phyloP scores from a whole-genome alignment of 805 yeast species.

The Candida andamanensis region DNA sequence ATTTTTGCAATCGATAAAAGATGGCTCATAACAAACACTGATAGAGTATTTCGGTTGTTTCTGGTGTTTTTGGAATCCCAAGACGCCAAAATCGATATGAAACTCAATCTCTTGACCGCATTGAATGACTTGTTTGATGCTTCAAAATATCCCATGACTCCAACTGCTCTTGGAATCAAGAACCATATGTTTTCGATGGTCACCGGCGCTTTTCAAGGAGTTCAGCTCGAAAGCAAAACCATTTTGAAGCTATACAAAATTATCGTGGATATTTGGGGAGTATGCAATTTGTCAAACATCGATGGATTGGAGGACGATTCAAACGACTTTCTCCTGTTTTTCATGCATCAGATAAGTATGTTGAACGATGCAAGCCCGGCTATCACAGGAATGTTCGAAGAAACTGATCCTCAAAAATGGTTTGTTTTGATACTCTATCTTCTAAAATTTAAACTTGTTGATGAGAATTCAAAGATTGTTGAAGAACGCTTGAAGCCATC shows the following conservation, averaged over 20 bases:
- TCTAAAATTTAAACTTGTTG: slow-evolving; percentile 1
- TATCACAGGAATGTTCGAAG: background rate
- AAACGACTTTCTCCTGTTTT: slow-evolving; percentile 2
- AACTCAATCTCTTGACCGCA: slow-evolving; percentile 2
- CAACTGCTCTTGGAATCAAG: background rate
- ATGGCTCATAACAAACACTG: slow-evolving; percentile 32
- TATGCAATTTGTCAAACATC: slow-evolving; percentile 1
- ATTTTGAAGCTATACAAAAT: slow-evolving; percentile 1
- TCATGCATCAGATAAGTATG: background rate
- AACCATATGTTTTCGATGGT: background rate
- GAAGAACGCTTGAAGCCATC: slow-evolving; percentile 7
- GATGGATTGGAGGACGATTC: slow-evolving; percentile 2
- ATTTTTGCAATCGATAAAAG: slow-evolving; percentile 25
- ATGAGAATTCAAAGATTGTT: background rate
- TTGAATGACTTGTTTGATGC: slow-evolving; percentile 1
- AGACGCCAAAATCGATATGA: slow-evolving; percentile 10
- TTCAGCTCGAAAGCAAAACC: background rate
- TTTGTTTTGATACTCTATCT: slow-evolving; percentile 1
- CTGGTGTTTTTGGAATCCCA: slow-evolving; percentile 13
- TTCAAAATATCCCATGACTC: background rate
- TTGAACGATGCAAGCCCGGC: background rate
- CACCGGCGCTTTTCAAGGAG: background rate
- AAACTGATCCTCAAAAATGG: background rate
- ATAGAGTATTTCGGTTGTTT: slow-evolving; percentile 20
- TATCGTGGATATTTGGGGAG: slow-evolving; percentile 1